Evolutionary conservation across 805 yeast genomes (phyloP).

Genomic region (Teunomyces cretensis): DNA sequence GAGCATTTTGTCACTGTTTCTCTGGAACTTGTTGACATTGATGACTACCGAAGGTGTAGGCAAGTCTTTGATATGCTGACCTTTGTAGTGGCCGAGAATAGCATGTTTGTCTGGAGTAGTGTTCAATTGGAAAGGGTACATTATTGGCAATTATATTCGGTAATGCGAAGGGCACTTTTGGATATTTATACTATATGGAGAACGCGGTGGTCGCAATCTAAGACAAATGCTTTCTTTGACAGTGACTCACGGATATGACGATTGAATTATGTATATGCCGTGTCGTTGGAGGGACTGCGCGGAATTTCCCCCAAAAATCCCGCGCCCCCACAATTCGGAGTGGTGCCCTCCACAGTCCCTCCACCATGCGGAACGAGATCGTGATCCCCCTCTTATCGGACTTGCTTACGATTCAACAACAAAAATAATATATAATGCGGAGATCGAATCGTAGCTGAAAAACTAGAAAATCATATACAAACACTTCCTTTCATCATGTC

Average conservation of each 20-base stretch:
- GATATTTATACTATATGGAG: too few relatives aligned
- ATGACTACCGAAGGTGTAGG: slow-evolving; percentile 64
- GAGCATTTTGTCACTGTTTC: slow-evolving; percentile 53
- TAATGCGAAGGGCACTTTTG: neutral
- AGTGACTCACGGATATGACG: too few relatives aligned
- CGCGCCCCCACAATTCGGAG: too few relatives aligned
- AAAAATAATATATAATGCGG: neutral
- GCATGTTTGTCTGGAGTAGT: slow-evolving; percentile 20
- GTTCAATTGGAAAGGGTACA: slow-evolving; percentile 12
- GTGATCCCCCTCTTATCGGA: too few relatives aligned
- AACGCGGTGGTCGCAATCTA: too few relatives aligned
- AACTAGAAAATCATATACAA: neutral
- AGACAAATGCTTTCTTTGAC: too few relatives aligned
- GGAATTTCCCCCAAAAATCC: too few relatives aligned
- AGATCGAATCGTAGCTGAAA: neutral
- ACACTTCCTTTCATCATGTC: neutral
- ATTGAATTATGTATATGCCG: too few relatives aligned
- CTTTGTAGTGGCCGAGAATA: slow-evolving; percentile 30
- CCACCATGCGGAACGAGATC: too few relatives aligned
- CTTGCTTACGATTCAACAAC: too few relatives aligned
- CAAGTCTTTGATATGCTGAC: slow-evolving; percentile 44
- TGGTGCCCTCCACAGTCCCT: too few relatives aligned
- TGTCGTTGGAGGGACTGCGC: too few relatives aligned
- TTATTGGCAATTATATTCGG: neutral
- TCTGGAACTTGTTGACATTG: slow-evolving; percentile 37